Percentiles rank a stretch among this genome's conserved stretches.
Evolutionary conservation across 176 grass and related monocot genomes (phyloP).

Genomic region (Carex myosuroides): DNA sequence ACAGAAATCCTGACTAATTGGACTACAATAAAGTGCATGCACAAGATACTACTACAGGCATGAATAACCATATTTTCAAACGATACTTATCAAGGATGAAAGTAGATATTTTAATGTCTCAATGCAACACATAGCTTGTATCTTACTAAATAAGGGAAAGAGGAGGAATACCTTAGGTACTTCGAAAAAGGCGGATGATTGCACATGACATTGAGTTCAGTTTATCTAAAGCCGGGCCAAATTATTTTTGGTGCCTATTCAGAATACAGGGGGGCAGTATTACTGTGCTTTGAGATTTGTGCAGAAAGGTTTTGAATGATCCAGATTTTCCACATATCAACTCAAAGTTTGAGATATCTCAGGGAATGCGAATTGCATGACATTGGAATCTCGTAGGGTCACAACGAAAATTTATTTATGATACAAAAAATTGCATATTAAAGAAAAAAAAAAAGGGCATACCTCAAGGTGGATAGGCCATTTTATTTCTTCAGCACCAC

Average conservation of each 20-base stretch:
- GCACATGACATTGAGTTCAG: background rate
- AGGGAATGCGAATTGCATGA: background rate
- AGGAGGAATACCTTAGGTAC: background rate
- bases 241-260: too few species aligned
- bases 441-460: slow-evolving; percentile 22
- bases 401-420: background rate
- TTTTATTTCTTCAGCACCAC: slow-evolving; percentile 91
- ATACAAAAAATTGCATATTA: background rate
- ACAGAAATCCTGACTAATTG: background rate
- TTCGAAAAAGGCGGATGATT: too few species aligned
- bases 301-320: too few species aligned
- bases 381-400: background rate
- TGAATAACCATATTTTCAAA: background rate
- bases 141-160: background rate
- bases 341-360: too few species aligned
- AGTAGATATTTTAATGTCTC: background rate
- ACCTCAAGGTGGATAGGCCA: slow-evolving; percentile 95
- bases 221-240: too few species aligned
- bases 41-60: background rate
- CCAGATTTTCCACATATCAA: too few species aligned
- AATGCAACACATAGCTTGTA: background rate
- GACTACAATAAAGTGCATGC: background rate
- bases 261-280: too few species aligned
- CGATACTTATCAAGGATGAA: background rate
- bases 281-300: too few species aligned